Percentiles rank a stretch among this genome's conserved stretches.
These are phyloP conservation scores for Leccinum pachyderme DNA, from an alignment of 1,284 basidiomycete genomes.

Conservation along the genomic window DNA sequence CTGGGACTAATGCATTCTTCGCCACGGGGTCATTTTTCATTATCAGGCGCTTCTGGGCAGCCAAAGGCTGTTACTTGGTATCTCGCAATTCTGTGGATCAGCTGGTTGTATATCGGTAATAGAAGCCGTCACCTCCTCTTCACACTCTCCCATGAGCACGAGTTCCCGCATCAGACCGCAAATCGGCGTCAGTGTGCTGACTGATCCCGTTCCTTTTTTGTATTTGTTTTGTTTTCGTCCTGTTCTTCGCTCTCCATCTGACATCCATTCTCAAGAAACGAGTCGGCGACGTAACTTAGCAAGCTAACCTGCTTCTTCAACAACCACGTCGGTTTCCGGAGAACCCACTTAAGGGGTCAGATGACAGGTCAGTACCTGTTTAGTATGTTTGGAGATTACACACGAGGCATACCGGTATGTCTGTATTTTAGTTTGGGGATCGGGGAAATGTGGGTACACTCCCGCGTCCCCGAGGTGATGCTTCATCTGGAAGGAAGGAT, in stretches of 20 bases:
- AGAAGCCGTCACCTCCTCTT: constrained; percentile 35
- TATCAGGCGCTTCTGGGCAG: constrained; percentile 8
- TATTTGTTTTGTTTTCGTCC: constrained; percentile 23
- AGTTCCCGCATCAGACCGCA: constrained; percentile 33
- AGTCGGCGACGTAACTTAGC: constrained; percentile 1
- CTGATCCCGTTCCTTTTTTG: constrained; percentile 31
- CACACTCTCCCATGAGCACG: constrained; percentile 8
- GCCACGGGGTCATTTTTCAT: constrained; percentile 30
- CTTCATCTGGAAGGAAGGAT: constrained; percentile 21
- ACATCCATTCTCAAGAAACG: constrained; percentile 30
- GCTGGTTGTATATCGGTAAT: constrained; percentile 10
- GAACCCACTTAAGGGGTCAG: constrained; percentile 9
- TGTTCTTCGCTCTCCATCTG: constrained; percentile 20
- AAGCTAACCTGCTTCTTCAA: constrained; percentile 32
- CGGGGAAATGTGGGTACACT: constrained; percentile 19
- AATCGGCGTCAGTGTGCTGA: constrained; percentile 29
- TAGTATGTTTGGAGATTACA: constrained; percentile 6
- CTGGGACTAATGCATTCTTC: constrained; percentile 34
- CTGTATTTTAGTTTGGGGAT: constrained; percentile 14
- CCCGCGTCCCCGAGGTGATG: constrained; percentile 32
- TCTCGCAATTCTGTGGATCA: neutral
- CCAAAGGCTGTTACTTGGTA: constrained; percentile 16
- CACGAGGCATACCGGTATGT: constrained; percentile 20
- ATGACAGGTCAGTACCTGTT: constrained; percentile 13
- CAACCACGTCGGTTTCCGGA: constrained; percentile 9